Evolutionary conservation across 106 monocot genomes (phyloP).

Genomic region (Apostasia shenzhenica): DNA sequence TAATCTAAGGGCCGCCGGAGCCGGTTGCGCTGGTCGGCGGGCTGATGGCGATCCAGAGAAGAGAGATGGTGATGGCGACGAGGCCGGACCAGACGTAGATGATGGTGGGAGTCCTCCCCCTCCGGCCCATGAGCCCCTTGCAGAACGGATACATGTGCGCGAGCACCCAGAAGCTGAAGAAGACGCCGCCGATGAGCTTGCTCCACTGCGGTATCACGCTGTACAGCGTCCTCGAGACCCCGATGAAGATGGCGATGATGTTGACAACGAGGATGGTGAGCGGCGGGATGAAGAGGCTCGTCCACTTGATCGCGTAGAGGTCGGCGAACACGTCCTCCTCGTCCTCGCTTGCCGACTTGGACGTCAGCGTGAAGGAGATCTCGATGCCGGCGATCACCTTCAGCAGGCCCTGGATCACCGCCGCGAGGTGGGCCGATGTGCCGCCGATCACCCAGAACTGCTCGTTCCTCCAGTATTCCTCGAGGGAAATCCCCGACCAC

Average conservation of each 20-base stretch:
- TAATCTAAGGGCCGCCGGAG: background rate
- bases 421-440: conserved; percentile 83
- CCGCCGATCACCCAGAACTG: conserved; percentile 95
- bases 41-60: conserved; percentile 9
- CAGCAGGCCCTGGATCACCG: conserved; percentile 50
- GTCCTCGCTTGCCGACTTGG: conserved; percentile 8
- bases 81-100: conserved; percentile 7
- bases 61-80: conserved; percentile 6
- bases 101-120: conserved; percentile 12
- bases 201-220: conserved; percentile 10
- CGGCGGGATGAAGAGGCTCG: conserved; percentile 7
- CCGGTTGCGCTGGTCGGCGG: background rate
- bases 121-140: conserved; percentile 10
- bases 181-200: conserved; percentile 7
- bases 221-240: conserved; percentile 3
- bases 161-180: conserved; percentile 15
- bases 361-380: conserved; percentile 8
- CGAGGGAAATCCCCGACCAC: conserved; percentile 81
- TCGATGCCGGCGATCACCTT: conserved; percentile 10
- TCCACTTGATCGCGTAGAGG: conserved; percentile 5
- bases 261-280: conserved; percentile 8
- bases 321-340: conserved; percentile 5
- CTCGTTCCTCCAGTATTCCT: conserved; percentile 90
- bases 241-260: conserved; percentile 9
- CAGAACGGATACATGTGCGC: conserved; percentile 6